Conservation (phyloP, 208 protist genomes). For the Leishmania guyanensis region DNA sequence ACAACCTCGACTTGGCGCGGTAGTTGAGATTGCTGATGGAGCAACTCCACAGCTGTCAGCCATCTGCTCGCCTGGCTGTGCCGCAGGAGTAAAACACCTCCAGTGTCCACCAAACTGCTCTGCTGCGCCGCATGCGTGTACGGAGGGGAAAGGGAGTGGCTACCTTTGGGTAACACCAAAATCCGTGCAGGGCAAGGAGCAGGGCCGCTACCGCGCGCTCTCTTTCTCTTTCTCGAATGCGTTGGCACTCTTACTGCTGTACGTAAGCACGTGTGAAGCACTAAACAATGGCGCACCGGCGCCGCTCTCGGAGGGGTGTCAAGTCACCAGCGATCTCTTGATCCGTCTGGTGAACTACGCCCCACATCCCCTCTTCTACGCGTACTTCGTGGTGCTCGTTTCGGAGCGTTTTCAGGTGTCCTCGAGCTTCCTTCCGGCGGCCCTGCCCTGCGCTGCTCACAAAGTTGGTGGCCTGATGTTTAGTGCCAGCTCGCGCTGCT, state of each 20-base stretch:
- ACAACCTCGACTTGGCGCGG: not conserved
- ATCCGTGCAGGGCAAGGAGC: not conserved
- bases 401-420: constrained; percentile 13
- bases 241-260: constrained; percentile 12
- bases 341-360: constrained; percentile 14
- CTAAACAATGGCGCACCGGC: not conserved
- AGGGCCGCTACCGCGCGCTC: constrained; percentile 1
- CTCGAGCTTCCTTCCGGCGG: constrained; percentile 1
- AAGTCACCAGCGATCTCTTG: not conserved
- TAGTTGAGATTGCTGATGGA: constrained; percentile 25
- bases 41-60: constrained; percentile 14
- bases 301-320: not conserved
- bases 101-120: not conserved
- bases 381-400: constrained; percentile 9
- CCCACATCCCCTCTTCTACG: not conserved
- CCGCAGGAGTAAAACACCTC: not conserved
- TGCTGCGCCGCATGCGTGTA: not conserved
- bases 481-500: constrained; percentile 16
- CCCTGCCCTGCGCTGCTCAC: constrained; percentile 16
- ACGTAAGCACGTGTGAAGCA: constrained; percentile 2
- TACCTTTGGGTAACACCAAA: not conserved
- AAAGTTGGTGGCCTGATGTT: constrained; percentile 32
- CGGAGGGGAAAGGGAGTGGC: not conserved
- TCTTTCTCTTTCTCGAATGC: not conserved
- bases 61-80: not conserved